Conservation (phyloP, 768 basidiomycete species). For the Mycena sanguinolenta region DNA sequence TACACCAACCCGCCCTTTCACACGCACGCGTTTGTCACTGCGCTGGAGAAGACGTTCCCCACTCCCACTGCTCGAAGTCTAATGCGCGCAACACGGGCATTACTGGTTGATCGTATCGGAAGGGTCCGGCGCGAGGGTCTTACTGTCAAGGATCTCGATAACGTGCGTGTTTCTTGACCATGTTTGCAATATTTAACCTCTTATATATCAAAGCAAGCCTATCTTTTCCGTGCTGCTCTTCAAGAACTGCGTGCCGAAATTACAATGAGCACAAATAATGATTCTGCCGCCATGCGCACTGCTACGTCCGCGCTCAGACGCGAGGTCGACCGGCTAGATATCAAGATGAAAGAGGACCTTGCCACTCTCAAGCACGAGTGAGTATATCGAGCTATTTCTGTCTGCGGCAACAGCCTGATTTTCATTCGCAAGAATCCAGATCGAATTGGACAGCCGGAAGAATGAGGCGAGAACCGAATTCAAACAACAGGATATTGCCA, state of each 20-base stretch:
- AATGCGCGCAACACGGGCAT: constrained; percentile 86
- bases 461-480: constrained; percentile 89
- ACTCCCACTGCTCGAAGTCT: constrained; percentile 80
- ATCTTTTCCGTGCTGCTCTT: constrained; percentile 93
- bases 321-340: constrained; percentile 87
- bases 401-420: constrained; percentile 16
- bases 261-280: constrained; percentile 85
- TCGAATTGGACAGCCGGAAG: constrained; percentile 95
- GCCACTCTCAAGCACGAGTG: constrained; percentile 95
- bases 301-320: constrained; percentile 82
- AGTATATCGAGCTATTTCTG: constrained; percentile 67
- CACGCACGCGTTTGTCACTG: constrained; percentile 82
- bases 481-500: constrained; percentile 86
- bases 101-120: constrained; percentile 82
- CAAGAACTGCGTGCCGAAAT: constrained; percentile 92
- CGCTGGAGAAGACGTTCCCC: constrained; percentile 81
- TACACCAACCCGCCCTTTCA: constrained; percentile 85
- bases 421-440: constrained; percentile 79
- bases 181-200: constrained; percentile 4
- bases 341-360: constrained; percentile 95
- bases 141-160: constrained; percentile 83
- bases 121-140: constrained; percentile 80
- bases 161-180: constrained; percentile 60
- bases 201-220: constrained; percentile 80
- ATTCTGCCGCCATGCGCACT: constrained; percentile 85